Conservation (phyloP, 2,329 filamentous ascomycete species). For the Harringtonia lauricola region DNA sequence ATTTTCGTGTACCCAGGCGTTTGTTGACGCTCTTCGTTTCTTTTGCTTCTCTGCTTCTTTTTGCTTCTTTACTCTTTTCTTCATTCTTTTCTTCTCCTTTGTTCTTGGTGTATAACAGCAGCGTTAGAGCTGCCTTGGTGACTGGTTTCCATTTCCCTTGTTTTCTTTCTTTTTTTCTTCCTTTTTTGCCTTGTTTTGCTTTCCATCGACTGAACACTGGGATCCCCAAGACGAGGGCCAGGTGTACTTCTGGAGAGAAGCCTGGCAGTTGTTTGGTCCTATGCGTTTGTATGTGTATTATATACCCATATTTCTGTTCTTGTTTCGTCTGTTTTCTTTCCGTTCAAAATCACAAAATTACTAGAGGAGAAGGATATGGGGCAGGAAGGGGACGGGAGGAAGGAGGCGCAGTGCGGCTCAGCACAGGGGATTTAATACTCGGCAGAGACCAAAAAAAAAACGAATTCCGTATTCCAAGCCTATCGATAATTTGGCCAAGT, state of each 20-base stretch:
- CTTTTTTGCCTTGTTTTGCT: no score
- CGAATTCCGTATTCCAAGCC: no score
- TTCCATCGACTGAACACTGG: no score
- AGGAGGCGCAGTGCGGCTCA: no score
- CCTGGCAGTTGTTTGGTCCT: background rate
- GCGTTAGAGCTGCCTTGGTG: background rate
- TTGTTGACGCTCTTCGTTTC: background rate
- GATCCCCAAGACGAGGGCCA: no score
- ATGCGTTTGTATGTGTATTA: conserved; percentile 1
- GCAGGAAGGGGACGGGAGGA: no score
- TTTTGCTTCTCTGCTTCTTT: background rate
- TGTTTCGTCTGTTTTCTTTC: background rate
- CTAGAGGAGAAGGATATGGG: no score
- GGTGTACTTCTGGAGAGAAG: background rate
- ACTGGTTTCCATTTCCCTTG: background rate
- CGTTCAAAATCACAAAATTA: background rate
- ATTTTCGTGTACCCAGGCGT: background rate
- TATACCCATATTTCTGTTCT: conserved; percentile 1
- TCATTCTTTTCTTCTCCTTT: background rate
- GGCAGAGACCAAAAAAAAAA: no score
- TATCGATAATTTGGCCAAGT: no score
- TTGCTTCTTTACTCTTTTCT: background rate
- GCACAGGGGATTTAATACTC: no score
- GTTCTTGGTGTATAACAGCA: background rate
- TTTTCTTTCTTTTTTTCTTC: background rate